Conservation (phyloP, 116 monocot species). For the Trichopus zeylanicus region DNA sequence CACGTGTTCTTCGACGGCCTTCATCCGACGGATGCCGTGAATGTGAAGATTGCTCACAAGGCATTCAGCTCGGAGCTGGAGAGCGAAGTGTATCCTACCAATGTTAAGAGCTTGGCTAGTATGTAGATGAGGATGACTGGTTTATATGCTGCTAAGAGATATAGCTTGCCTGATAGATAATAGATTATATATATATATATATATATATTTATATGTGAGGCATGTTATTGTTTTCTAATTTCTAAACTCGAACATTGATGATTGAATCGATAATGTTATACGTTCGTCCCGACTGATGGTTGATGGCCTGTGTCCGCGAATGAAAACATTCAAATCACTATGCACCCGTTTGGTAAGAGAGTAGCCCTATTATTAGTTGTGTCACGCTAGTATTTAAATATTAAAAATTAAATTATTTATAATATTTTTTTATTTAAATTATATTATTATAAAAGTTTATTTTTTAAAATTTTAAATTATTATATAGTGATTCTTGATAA, state of each 20-base stretch:
- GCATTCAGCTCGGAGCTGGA: slow-evolving; percentile 22
- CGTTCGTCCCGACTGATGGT: too few species aligned
- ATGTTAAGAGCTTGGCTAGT: slow-evolving; percentile 25
- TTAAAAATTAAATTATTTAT: too few species aligned
- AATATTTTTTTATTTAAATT: too few species aligned
- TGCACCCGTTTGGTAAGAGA: too few species aligned
- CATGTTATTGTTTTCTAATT: not conserved
- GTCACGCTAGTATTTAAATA: too few species aligned
- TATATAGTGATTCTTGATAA: too few species aligned
- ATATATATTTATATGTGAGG: not conserved
- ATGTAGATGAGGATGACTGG: not conserved
- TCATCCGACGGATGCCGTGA: slow-evolving; percentile 61
- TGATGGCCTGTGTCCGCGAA: too few species aligned
- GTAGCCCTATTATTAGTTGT: too few species aligned
- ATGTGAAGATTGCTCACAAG: slow-evolving; percentile 35
- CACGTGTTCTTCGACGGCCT: slow-evolving; percentile 63
- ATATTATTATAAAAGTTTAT: too few species aligned
- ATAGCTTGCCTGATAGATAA: not conserved
- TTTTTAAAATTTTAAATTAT: too few species aligned
- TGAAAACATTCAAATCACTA: too few species aligned
- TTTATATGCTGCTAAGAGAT: not conserved
- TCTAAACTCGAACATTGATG: not conserved
- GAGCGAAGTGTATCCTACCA: slow-evolving; percentile 44
- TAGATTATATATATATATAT: not conserved
- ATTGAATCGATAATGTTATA: too few species aligned